Percentiles rank a stretch among this genome's conserved stretches.
Evolutionary conservation across 1,284 basidiomycete species (phyloP).

Genomic region (Heterobasidion irregulare): DNA sequence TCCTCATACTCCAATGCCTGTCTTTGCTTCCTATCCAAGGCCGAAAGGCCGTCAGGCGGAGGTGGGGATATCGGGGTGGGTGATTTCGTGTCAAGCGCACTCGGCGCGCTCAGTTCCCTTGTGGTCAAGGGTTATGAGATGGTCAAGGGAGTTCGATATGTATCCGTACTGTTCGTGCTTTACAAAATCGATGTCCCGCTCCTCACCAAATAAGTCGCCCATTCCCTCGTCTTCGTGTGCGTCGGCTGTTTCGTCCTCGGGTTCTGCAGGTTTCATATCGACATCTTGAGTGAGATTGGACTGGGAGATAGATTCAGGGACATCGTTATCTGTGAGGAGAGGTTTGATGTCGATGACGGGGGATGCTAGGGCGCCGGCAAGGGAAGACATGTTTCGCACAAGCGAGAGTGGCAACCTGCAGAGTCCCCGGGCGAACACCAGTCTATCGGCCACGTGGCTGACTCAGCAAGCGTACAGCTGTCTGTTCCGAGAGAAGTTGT

Average conservation of each 20-base stretch:
- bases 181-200: slow-evolving; percentile 47
- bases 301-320: background rate
- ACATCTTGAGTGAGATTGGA: slow-evolving; percentile 25
- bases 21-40: slow-evolving; percentile 59
- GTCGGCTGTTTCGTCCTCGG: slow-evolving; percentile 13
- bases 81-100: slow-evolving; percentile 13
- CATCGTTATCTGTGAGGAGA: slow-evolving; percentile 2
- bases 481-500: too few species aligned
- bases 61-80: slow-evolving; percentile 27
- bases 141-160: background rate
- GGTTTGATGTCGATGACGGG: slow-evolving; percentile 5
- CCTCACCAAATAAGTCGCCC: slow-evolving; percentile 74
- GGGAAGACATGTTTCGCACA: slow-evolving; percentile 27
- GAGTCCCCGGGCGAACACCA: background rate
- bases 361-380: slow-evolving; percentile 29
- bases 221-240: slow-evolving; percentile 48
- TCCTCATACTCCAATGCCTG: slow-evolving; percentile 76
- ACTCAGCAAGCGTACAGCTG: too few species aligned
- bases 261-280: slow-evolving; percentile 29
- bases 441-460: background rate
- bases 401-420: too few species aligned
- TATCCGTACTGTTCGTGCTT: slow-evolving; percentile 23
- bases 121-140: slow-evolving; percentile 1
- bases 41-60: slow-evolving; percentile 52
- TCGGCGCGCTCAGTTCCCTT: slow-evolving; percentile 10